A percentile compares a stretch with the other conserved stretches of the same genome.
These are phyloP conservation scores for Mycena venus DNA, from an alignment of 768 basidiomycete species.

Conservation along the genomic window DNA sequence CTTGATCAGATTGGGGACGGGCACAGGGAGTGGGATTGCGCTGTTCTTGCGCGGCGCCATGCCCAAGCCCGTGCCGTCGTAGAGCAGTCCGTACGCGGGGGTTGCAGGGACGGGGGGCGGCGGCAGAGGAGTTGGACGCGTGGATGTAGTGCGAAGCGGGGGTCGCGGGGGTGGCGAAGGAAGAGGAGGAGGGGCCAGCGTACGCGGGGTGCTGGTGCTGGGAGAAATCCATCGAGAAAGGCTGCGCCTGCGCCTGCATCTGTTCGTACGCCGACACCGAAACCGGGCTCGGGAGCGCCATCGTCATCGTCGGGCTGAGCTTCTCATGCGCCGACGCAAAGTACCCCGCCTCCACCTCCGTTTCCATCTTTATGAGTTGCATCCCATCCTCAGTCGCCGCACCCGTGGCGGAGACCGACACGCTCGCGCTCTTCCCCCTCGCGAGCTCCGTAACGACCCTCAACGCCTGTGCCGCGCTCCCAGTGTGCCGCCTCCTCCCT, in stretches of 20 bases:
- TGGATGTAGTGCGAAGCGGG: neutral
- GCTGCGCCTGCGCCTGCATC: neutral
- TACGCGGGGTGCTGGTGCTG: no score
- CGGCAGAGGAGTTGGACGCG: neutral
- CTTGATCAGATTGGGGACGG: slow-evolving; percentile 73
- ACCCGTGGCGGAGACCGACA: no score
- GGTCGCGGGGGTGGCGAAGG: neutral
- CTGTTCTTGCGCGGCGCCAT: slow-evolving; percentile 48
- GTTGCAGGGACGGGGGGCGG: neutral
- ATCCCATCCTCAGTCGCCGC: no score
- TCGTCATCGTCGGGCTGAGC: no score
- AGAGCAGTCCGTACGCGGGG: no score
- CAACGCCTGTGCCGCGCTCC: slow-evolving; percentile 32
- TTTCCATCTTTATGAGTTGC: no score
- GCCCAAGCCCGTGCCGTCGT: no score
- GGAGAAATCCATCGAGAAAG: no score
- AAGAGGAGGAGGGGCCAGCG: no score
- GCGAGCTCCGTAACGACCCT: slow-evolving; percentile 23
- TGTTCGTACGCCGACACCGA: neutral
- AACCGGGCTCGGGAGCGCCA: neutral
- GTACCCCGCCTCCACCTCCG: no score
- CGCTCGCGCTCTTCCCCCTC: no score
- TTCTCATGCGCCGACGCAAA: no score
- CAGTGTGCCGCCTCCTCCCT: slow-evolving; percentile 3
- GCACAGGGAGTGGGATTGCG: slow-evolving; percentile 61